A percentile compares a stretch with the other conserved stretches of the same genome.
phyloP scores from a whole-genome alignment of 306 rosid genomes.

The Calophaca sinica region DNA sequence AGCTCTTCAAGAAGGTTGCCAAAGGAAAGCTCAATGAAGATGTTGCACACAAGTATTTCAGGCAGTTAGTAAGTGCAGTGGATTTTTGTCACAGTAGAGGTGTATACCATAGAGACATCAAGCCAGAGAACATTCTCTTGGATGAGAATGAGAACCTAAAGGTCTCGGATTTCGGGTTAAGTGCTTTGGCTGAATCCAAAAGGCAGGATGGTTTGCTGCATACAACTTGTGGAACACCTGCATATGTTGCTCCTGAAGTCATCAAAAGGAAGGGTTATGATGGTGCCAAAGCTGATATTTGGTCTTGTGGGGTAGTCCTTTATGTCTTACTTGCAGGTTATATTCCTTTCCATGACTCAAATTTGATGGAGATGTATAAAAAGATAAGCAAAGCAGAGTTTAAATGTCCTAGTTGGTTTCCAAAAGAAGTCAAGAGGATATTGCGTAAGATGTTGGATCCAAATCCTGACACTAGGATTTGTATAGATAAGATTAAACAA shows the following conservation, averaged over 20 bases:
- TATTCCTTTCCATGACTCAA: conserved; percentile 53
- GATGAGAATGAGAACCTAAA: conserved; percentile 62
- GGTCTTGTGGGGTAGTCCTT: conserved; percentile 72
- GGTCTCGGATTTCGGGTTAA: conserved; percentile 65
- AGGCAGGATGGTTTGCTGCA: conserved; percentile 54
- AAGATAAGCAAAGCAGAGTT: conserved; percentile 56
- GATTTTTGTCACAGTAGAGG: conserved; percentile 72
- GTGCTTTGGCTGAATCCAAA: conserved; percentile 58
- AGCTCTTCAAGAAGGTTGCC: conserved; percentile 53
- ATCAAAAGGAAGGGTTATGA: conserved; percentile 60
- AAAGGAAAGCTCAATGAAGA: conserved; percentile 63
- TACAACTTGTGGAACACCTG: conserved; percentile 67
- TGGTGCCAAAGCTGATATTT: conserved; percentile 68
- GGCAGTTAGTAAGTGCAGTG: conserved; percentile 60
- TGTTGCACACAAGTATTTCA: conserved; percentile 54
- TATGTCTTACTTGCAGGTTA: conserved; percentile 63
- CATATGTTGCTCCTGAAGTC: conserved; percentile 68
- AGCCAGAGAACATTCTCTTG: conserved; percentile 63
- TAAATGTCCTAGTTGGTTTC: conserved; percentile 60
- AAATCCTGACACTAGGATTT: conserved; percentile 55
- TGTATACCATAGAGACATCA: conserved; percentile 67
- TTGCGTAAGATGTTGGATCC: conserved; percentile 61
- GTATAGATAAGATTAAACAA: conserved; percentile 47
- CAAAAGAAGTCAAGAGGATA: conserved; percentile 43
- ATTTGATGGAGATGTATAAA: conserved; percentile 55